Evolutionary conservation across 331 rosid genomes (phyloP), one percentile per base, ranked within the genome.

Genomic region (Stylosanthes scabra): DNA sequence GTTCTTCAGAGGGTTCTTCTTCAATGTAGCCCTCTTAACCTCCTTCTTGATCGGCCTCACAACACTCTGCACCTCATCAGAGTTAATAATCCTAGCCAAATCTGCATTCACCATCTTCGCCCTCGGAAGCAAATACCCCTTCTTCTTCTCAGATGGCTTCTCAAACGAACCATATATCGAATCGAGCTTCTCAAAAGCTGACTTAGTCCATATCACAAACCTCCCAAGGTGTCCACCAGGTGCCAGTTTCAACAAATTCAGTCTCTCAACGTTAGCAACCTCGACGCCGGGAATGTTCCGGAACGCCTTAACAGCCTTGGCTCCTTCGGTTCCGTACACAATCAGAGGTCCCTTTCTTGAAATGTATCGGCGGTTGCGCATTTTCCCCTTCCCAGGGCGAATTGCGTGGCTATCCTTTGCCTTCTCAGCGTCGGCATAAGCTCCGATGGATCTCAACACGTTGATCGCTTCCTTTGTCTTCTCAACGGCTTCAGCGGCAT

Each of bases 211-310:
- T 63, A 92, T 78, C 15, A 92, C 98, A 7, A 90, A 88, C 79
- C 98, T 80, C 0, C 96, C 96, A 1, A 92, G 86, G 65, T 90
- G 98, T 2, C 98, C 98, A 68, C 96, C 98, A 0, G 98, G 98
- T 0, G 98, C 98, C 0, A 92, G 86, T 77, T 88, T 92, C 63
- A 92, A 56, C 25, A 90, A 76, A 44, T 85, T 90, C 2, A 92
- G 79, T 80, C 98, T 88, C 70, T 90, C 96, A 0, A 92, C 98
- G 16, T 90, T 90, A 0, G 86, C 82, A 3, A 92, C 70, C 13
- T 92, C 96, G 11, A 92, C 87, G 0, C 98, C 98, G 0, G 98
- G 93, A 3, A 92, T 66, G 69, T 90, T 92, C 2, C 96, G 54
- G 64, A 92, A 92, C 0, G 96, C 88, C 79, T 92, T 92, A 15